phyloP scores from a whole-genome alignment of 179 eudicot genomes.

The Pouteria campechiana region DNA sequence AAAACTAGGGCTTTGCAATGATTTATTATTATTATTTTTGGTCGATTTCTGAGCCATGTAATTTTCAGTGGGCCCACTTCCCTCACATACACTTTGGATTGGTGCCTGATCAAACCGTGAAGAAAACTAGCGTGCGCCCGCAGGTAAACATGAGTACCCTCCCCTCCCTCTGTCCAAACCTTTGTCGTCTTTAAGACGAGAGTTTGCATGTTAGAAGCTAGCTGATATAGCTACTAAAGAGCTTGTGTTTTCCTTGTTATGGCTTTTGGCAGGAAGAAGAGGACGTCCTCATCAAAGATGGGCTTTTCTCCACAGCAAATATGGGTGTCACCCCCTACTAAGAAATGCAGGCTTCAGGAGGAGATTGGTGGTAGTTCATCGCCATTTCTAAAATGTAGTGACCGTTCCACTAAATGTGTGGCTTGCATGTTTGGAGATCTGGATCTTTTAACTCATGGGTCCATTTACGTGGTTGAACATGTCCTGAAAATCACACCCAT shows the following conservation, averaged over 20 bases:
- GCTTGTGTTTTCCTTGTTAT: not conserved
- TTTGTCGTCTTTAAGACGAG: not conserved
- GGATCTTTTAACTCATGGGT: too few relatives aligned
- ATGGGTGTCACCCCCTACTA: slow-evolving; percentile 30
- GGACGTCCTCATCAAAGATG: slow-evolving; percentile 22
- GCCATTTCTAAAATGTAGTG: too few relatives aligned
- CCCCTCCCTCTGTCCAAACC: too few relatives aligned
- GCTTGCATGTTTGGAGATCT: too few relatives aligned
- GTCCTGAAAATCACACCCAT: too few relatives aligned
- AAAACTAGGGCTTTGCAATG: not conserved
- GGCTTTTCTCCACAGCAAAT: slow-evolving; percentile 19
- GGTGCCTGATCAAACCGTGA: slow-evolving; percentile 54
- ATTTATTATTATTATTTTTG: not conserved
- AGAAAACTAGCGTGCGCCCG: slow-evolving; percentile 48
- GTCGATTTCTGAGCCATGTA: not conserved
- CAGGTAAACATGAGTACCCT: slow-evolving; percentile 19
- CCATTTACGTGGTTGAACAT: too few relatives aligned
- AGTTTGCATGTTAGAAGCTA: not conserved
- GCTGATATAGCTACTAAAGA: not conserved
- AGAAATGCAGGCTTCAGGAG: slow-evolving; percentile 7
- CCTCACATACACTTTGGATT: slow-evolving; percentile 70
- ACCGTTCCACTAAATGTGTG: too few relatives aligned
- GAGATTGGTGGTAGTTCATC: too few relatives aligned
- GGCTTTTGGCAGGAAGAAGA: slow-evolving; percentile 27
- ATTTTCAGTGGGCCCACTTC: slow-evolving; percentile 60